Base-by-base conservation (phyloP, 225 moss, liverwort and hornwort species). In the Marchantia paleacea region DNA sequence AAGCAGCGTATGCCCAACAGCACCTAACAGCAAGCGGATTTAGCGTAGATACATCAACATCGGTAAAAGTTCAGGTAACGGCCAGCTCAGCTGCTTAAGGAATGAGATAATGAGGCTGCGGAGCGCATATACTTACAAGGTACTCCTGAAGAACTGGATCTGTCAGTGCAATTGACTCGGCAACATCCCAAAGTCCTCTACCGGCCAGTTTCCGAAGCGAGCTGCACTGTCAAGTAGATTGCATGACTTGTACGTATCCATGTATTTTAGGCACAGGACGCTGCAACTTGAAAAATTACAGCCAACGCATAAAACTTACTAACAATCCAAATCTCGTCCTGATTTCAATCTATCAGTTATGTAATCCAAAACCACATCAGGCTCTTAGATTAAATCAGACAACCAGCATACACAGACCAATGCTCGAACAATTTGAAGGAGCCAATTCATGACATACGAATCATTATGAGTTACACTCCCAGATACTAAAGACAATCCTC, bases 171-270 rank as follows among this genome's bases (percentile, higher is more conserved):
- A 80, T 74, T 19, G 80, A 80, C 73, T 80, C 80, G 12, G 80
- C 80, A 18, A 80, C 80, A 80, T 80, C 80, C 80, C 80, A 80
- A 12, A 80, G 80, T 28, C 80, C 80, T 52, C 73, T 80, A 50
- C 72, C 71, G 30, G 74, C 80, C 55, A 80, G 72, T 52, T 74
- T 80, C 51, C 80, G 80, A 19, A 80, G 60, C 57, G 80, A 80
- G 53, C 80, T 80, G 73, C 73, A 73, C 55, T 60, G 72, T 57
- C 72, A 74, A 74, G 62, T 61, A 52, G 52, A 71, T 30, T 55
- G 53, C 30, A 53, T 78, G 18, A 60, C 7, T 76, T 31, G 29
- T 28, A 52, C 22, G 51, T 39, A 58, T 30, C 55, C 31, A 57
- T 20, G 52, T 10, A 19, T 30, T 16, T 75, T 13, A 15, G 26